Percentiles rank a stretch among this genome's conserved stretches.
Evolutionary conservation across 495 filamentous ascomycete species (phyloP).

Genomic region (Hyaloscypha hepaticicola): DNA sequence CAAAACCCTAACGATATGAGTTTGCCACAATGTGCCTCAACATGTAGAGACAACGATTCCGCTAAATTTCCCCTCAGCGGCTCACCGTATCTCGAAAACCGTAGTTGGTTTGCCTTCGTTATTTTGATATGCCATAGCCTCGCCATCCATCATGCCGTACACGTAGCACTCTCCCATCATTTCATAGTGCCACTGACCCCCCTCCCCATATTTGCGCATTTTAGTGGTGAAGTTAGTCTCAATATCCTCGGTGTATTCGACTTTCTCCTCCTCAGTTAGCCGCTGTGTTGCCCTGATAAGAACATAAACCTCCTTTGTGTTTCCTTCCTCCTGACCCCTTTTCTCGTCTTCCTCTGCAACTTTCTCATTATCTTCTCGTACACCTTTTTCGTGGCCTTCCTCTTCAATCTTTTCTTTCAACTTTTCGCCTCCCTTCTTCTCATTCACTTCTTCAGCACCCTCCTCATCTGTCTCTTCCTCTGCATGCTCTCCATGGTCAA

Average conservation of each 20-base stretch:
- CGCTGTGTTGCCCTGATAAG: constrained; percentile 3
- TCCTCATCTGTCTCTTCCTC: not conserved
- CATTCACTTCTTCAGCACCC: not conserved
- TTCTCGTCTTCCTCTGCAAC: not conserved
- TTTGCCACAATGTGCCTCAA: not conserved
- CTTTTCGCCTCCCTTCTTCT: not conserved
- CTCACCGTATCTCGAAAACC: not conserved
- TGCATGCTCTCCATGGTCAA: not conserved
- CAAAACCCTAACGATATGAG: no score
- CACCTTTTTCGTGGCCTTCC: not conserved
- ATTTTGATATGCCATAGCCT: constrained; percentile 29
- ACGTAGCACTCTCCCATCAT: constrained; percentile 38
- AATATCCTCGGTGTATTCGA: not conserved
- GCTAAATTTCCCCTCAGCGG: not conserved
- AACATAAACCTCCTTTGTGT: not conserved
- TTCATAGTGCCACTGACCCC: constrained; percentile 12
- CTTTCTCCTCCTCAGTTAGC: constrained; percentile 5
- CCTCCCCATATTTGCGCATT: not conserved
- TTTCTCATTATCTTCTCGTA: not conserved
- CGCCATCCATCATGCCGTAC: constrained; percentile 42
- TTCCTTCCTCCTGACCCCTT: not conserved
- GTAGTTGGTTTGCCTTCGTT: not conserved
- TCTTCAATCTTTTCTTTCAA: not conserved
- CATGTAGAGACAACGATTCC: not conserved
- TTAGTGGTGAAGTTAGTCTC: not conserved